Conservation (phyloP, 1,284 basidiomycete species). For the Moesziomyces aphidis region DNA sequence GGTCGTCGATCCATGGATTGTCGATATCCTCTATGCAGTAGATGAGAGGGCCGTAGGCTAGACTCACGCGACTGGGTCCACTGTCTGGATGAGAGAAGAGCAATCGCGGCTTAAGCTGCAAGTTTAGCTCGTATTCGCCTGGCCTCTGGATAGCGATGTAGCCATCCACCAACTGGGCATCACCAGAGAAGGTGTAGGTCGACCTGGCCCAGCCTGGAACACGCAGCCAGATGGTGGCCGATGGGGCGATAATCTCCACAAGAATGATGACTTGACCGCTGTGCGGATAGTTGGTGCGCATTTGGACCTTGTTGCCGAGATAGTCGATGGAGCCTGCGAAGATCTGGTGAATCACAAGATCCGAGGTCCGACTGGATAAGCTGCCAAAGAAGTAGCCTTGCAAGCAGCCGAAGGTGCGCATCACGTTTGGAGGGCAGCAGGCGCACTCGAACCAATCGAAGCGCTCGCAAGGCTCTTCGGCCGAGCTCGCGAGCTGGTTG, state of each 20-base stretch:
- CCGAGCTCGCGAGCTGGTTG: constrained; percentile 34
- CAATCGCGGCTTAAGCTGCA: constrained; percentile 16
- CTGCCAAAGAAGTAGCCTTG: constrained; percentile 34
- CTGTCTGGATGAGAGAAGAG: constrained; percentile 22
- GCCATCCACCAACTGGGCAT: constrained; percentile 1
- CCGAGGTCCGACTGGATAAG: not conserved
- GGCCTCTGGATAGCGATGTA: constrained; percentile 7
- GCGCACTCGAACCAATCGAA: constrained; percentile 36
- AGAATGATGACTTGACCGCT: constrained; percentile 7
- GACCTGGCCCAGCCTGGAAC: constrained; percentile 27
- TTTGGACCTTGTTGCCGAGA: constrained; percentile 14
- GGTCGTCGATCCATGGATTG: constrained; percentile 26
- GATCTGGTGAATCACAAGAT: constrained; percentile 29
- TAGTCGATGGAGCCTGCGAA: constrained; percentile 24
- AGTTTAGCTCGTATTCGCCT: constrained; percentile 8
- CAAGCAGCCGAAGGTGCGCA: constrained; percentile 29
- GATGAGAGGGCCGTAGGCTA: constrained; percentile 21
- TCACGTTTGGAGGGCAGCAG: constrained; percentile 36
- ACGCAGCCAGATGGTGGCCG: constrained; percentile 17
- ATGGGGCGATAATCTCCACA: constrained; percentile 4
- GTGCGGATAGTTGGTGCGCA: constrained; percentile 23
- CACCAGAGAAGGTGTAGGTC: constrained; percentile 7
- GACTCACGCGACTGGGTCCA: constrained; percentile 12
- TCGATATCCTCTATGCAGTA: constrained; percentile 37
- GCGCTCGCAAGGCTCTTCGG: constrained; percentile 25